A percentile compares a stretch with the other conserved stretches of the same genome.
phyloP scores from a whole-genome alignment of 768 basidiomycete genomes.

The Tulasnella sp. region DNA sequence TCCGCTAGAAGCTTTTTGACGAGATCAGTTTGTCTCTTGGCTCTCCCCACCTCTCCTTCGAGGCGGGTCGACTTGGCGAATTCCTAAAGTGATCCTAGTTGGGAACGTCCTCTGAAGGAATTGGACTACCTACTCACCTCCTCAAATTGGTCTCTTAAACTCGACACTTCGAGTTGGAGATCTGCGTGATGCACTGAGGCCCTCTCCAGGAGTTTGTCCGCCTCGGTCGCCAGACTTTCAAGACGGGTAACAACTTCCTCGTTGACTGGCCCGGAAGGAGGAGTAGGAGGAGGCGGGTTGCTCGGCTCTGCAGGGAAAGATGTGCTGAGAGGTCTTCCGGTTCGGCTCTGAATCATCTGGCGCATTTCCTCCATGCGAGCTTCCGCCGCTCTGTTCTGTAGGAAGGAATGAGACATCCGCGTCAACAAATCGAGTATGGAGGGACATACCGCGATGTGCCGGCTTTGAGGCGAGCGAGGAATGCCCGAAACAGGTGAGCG shows the following conservation, averaged over 20 bases:
- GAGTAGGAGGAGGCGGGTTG: slow-evolving; percentile 13
- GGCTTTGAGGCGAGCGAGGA: slow-evolving; percentile 25
- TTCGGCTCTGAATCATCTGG: slow-evolving; percentile 40
- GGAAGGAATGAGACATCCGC: slow-evolving; percentile 22
- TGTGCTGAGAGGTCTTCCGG: background rate
- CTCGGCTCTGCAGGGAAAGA: slow-evolving; percentile 32
- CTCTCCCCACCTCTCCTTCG: slow-evolving; percentile 52
- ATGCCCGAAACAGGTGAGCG: slow-evolving; percentile 14
- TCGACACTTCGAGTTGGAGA: background rate
- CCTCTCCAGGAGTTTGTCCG: slow-evolving; percentile 60
- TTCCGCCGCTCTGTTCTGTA: slow-evolving; percentile 60
- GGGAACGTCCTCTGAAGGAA: background rate
- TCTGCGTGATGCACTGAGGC: slow-evolving; percentile 8
- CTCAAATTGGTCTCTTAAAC: background rate
- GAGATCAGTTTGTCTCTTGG: slow-evolving; percentile 64
- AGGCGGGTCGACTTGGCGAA: slow-evolving; percentile 49
- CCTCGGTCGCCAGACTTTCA: slow-evolving; percentile 43
- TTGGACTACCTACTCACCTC: background rate
- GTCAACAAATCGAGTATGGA: background rate
- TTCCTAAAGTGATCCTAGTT: slow-evolving; percentile 31
- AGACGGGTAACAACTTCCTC: slow-evolving; percentile 27
- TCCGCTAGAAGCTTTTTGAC: slow-evolving; percentile 68
- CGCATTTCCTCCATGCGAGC: slow-evolving; percentile 79
- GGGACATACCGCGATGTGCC: slow-evolving; percentile 24
- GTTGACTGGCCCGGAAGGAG: slow-evolving; percentile 27